A percentile compares a stretch with the other conserved stretches of the same genome.
phyloP scores from a whole-genome alignment of 306 rosid genomes.

The Pterocarpus macrocarpus region DNA sequence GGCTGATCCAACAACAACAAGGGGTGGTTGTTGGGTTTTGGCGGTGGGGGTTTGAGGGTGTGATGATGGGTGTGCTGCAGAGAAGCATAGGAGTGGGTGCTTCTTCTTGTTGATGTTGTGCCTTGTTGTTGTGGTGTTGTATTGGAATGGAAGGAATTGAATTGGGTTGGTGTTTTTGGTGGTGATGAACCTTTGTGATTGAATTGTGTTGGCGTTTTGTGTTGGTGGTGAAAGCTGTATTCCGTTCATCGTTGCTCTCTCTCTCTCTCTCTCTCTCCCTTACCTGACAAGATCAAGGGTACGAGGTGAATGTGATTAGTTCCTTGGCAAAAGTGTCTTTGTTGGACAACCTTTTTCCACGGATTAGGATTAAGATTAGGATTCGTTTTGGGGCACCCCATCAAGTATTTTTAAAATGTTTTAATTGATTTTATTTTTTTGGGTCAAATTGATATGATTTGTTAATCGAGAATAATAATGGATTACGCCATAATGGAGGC shows the following conservation, averaged over 20 bases:
- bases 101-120: constrained; percentile 46
- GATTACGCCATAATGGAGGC: too few relatives aligned
- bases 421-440: too few relatives aligned
- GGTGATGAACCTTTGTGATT: not conserved
- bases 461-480: too few relatives aligned
- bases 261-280: not conserved
- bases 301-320: not conserved
- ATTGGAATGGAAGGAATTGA: constrained; percentile 58
- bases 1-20: constrained; percentile 91
- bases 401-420: too few relatives aligned
- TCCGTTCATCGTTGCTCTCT: constrained; percentile 46
- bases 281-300: not conserved
- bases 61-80: constrained; percentile 50
- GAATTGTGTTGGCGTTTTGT: constrained; percentile 6
- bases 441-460: too few relatives aligned
- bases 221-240: constrained; percentile 50
- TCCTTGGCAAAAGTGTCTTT: not conserved
- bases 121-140: not conserved
- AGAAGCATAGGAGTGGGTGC: constrained; percentile 49
- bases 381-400: not conserved
- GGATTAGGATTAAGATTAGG: not conserved
- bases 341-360: not conserved
- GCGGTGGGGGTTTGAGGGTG: not conserved
- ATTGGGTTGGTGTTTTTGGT: constrained; percentile 29
- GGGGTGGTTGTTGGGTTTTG: constrained; percentile 49